Percentiles rank a stretch among this genome's conserved stretches.
Conservation (phyloP, 2,329 filamentous ascomycete genomes). For the Colletotrichum graminicola region DNA sequence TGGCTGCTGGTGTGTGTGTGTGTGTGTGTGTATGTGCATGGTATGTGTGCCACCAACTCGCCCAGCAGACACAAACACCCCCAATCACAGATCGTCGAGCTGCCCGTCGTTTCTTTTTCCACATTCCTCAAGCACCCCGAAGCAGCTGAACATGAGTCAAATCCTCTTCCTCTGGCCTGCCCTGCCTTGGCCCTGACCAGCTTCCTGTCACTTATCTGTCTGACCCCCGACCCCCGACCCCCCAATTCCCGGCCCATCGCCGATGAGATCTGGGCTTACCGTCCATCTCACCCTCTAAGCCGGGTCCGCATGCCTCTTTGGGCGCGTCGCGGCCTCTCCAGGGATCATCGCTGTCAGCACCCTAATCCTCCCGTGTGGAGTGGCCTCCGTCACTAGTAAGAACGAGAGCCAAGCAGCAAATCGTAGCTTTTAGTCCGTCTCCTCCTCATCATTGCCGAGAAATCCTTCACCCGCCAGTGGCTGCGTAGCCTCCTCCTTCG, state of each 20-base stretch:
- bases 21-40: no score
- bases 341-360: constrained; percentile 40
- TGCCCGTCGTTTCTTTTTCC: constrained; percentile 22
- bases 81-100: constrained; percentile 15
- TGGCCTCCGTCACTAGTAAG: background rate
- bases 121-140: constrained; percentile 27
- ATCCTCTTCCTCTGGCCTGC: background rate
- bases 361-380: constrained; percentile 26
- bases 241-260: constrained; percentile 6
- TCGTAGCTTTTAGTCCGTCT: constrained; percentile 21
- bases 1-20: constrained; percentile 4
- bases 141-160: background rate
- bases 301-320: constrained; percentile 37
- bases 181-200: background rate
- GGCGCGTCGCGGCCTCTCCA: constrained; percentile 25
- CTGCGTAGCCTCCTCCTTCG: background rate
- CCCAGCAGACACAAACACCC: background rate
- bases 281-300: constrained; percentile 12
- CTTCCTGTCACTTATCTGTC: background rate
- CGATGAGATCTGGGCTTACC: constrained; percentile 8
- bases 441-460: constrained; percentile 16
- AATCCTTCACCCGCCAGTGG: background rate
- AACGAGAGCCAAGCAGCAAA: constrained; percentile 4
- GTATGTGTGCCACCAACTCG: background rate
- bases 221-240: constrained; percentile 3